Conservation (phyloP, 305 asterid species). For the Fraxinus dipetala region DNA sequence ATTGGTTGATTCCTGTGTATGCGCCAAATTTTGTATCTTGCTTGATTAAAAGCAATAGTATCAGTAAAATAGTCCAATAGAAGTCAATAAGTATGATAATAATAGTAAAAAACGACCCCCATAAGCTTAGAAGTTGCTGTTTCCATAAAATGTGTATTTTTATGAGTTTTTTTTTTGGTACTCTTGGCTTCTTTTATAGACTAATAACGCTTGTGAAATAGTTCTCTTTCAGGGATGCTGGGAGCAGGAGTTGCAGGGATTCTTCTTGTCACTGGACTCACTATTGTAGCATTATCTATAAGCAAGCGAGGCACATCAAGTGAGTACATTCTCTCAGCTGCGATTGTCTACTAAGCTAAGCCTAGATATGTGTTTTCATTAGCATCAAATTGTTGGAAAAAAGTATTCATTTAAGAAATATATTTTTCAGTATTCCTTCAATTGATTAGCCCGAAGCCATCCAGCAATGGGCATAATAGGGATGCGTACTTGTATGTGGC, state of each 20-base stretch:
- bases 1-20: not conserved
- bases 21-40: not conserved
- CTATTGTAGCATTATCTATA: constrained; percentile 60
- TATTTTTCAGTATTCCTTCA: not conserved
- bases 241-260: constrained; percentile 74
- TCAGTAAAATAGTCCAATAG: not conserved
- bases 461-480: not conserved
- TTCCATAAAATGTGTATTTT: not conserved
- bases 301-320: constrained; percentile 56
- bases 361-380: not conserved
- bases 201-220: constrained; percentile 59
- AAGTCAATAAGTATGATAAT: not conserved
- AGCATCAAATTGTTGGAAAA: not conserved
- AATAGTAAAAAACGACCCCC: not conserved
- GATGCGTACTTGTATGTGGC: not conserved
- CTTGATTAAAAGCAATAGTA: not conserved
- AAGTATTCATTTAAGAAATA: not conserved
- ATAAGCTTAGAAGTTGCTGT: not conserved
- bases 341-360: not conserved
- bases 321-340: constrained; percentile 32
- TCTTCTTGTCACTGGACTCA: constrained; percentile 71
- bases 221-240: constrained; percentile 73
- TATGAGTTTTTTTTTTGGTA: not conserved
- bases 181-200: constrained; percentile 33
- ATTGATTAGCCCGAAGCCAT: not conserved